Evolutionary conservation across 177 flowering plant species (phyloP).

Genomic region (Vitis hybrid): DNA sequence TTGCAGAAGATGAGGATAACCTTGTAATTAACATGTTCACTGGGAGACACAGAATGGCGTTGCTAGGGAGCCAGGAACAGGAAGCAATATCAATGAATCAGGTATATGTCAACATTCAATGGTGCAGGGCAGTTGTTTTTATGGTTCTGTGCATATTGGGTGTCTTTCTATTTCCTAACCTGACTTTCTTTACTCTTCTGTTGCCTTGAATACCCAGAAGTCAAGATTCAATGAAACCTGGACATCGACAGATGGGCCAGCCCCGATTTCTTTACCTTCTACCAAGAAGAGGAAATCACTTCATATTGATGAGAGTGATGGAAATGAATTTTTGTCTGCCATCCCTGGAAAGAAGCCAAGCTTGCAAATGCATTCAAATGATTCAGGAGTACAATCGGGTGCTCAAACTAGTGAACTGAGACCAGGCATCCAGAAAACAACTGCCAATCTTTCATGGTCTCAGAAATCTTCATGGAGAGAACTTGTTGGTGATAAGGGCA

Average conservation of each 20-base stretch:
- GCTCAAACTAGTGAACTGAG: constrained; percentile 14
- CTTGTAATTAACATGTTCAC: constrained; percentile 58
- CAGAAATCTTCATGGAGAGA: constrained; percentile 44
- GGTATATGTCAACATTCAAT: constrained; percentile 24
- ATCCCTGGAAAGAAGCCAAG: constrained; percentile 17
- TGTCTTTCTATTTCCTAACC: neutral
- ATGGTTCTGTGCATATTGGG: neutral
- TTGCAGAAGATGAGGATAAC: constrained; percentile 50
- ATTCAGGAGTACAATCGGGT: constrained; percentile 5
- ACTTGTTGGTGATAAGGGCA: constrained; percentile 28
- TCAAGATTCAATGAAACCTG: constrained; percentile 7
- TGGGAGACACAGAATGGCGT: constrained; percentile 17
- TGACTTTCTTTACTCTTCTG: constrained; percentile 5
- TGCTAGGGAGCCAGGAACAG: constrained; percentile 12
- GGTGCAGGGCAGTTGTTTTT: neutral
- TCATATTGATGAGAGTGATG: constrained; percentile 15
- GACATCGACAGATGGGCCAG: constrained; percentile 12
- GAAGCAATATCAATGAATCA: constrained; percentile 14
- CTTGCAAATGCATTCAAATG: constrained; percentile 11
- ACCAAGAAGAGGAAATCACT: constrained; percentile 37
- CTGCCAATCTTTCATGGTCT: constrained; percentile 15
- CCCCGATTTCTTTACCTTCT: constrained; percentile 4
- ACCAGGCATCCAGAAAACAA: constrained; percentile 20
- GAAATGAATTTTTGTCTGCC: constrained; percentile 12
- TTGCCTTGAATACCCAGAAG: constrained; percentile 20